Percentiles rank a stretch among this genome's conserved stretches.
Evolutionary conservation across 106 monocot species (phyloP).

Genomic region (Phalaenopsis aphrodite): DNA sequence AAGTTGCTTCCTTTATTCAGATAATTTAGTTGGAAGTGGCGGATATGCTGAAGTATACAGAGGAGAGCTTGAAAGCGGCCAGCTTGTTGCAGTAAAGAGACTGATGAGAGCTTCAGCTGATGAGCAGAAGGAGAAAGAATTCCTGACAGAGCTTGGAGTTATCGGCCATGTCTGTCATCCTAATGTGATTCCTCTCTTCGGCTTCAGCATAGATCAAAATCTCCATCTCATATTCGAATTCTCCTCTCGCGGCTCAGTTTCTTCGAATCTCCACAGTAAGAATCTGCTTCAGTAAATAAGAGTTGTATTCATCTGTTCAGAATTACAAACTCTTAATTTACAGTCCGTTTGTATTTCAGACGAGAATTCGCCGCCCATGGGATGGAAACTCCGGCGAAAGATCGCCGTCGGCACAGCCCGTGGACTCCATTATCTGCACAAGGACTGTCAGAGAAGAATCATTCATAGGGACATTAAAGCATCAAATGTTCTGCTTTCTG

Average conservation of each 20-base stretch:
- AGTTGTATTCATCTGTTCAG: neutral
- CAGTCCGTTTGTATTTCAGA: constrained; percentile 10
- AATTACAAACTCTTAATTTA: neutral
- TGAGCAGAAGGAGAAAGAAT: constrained; percentile 60
- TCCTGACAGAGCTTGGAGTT: constrained; percentile 54
- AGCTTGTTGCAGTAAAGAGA: constrained; percentile 48
- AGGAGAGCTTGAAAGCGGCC: constrained; percentile 40
- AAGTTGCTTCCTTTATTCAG: constrained; percentile 15
- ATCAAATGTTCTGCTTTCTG: constrained; percentile 48
- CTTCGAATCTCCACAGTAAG: constrained; percentile 51
- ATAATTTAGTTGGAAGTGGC: constrained; percentile 65
- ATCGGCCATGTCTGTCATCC: constrained; percentile 54
- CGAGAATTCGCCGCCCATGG: constrained; percentile 28
- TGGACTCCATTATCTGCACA: constrained; percentile 58
- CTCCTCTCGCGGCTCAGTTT: constrained; percentile 53
- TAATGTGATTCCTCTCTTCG: constrained; percentile 46
- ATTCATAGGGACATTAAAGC: constrained; percentile 72
- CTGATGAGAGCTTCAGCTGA: constrained; percentile 34
- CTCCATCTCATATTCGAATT: constrained; percentile 58
- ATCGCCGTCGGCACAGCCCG: constrained; percentile 35
- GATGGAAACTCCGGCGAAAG: constrained; percentile 36
- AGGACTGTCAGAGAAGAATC: constrained; percentile 60
- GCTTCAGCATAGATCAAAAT: constrained; percentile 54
- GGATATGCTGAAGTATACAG: constrained; percentile 63
- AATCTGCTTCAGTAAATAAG: neutral